These are phyloP conservation scores for Torulaspora gathmanii DNA, from an alignment of 805 yeast genomes.

Conservation along the genomic window DNA sequence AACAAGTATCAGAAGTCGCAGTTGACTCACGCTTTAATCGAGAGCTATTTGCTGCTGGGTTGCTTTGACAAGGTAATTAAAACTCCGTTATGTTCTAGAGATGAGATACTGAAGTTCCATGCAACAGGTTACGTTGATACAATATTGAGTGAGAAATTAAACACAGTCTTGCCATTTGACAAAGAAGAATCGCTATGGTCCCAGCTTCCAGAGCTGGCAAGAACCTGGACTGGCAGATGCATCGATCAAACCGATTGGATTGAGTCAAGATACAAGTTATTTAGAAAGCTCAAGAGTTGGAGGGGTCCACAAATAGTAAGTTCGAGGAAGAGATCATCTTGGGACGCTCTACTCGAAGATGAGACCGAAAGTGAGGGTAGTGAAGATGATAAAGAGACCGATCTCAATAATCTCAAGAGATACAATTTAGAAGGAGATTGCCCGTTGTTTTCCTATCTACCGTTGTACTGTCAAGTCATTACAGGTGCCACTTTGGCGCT, in stretches of 20 bases:
- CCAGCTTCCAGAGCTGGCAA: constrained; percentile 16
- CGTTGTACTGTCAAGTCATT: constrained; percentile 43
- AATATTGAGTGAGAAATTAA: constrained; percentile 33
- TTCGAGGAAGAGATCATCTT: constrained; percentile 8
- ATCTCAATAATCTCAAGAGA: constrained; percentile 21
- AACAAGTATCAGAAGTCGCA: constrained; percentile 28
- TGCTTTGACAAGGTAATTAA: constrained; percentile 24
- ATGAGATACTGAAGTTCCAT: constrained; percentile 49
- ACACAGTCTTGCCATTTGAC: constrained; percentile 21
- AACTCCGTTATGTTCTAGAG: constrained; percentile 19
- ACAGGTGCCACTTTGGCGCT: constrained; percentile 58
- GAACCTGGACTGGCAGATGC: too few relatives aligned
- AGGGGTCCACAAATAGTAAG: not conserved
- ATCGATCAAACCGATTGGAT: too few relatives aligned
- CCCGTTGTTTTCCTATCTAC: constrained; percentile 52
- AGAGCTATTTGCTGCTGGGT: constrained; percentile 22
- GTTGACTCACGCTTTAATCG: constrained; percentile 23
- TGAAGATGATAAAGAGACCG: constrained; percentile 4
- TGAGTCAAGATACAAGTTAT: constrained; percentile 14
- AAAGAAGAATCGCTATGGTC: constrained; percentile 17
- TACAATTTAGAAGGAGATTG: constrained; percentile 61
- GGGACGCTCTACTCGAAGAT: constrained; percentile 8
- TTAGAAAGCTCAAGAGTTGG: constrained; percentile 10
- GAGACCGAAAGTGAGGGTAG: constrained; percentile 6
- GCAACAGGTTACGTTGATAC: constrained; percentile 40